Conservation (phyloP, 2,329 filamentous ascomycete species). For the Botryotinia convoluta region DNA sequence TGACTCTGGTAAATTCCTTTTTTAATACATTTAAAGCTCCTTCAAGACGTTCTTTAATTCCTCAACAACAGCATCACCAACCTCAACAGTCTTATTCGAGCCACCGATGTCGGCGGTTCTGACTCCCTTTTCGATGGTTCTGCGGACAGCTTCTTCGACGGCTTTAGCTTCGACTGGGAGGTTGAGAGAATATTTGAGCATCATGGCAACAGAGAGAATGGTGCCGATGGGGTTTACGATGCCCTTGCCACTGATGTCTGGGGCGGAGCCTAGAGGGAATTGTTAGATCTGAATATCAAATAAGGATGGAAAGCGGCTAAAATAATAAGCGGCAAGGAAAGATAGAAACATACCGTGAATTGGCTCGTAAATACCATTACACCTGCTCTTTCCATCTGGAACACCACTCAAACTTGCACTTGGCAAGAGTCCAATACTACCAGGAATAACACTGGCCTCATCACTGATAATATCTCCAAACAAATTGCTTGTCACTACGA, state of each 20-base stretch:
- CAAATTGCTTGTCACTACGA: constrained; percentile 89
- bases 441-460: constrained; percentile 91
- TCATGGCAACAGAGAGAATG: constrained; percentile 90
- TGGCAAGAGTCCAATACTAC: constrained; percentile 82
- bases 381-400: constrained; percentile 77
- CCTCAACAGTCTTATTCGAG: constrained; percentile 66
- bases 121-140: constrained; percentile 74
- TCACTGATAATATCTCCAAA: constrained; percentile 97
- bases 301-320: neutral
- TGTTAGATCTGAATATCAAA: neutral
- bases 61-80: constrained; percentile 77
- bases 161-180: constrained; percentile 73
- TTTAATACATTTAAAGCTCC: constrained; percentile 24
- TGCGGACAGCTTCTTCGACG: constrained; percentile 78
- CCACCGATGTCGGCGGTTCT: constrained; percentile 86
- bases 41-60: constrained; percentile 68
- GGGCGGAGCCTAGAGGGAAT: constrained; percentile 66
- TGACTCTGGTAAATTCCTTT: neutral
- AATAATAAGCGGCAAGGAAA: neutral
- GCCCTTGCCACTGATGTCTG: constrained; percentile 88
- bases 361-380: constrained; percentile 96
- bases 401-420: constrained; percentile 84
- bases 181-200: constrained; percentile 89
- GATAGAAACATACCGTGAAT: constrained; percentile 71
- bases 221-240: constrained; percentile 92